Conservation (phyloP, 768 basidiomycete genomes). For the Solioccasus polychromus region DNA sequence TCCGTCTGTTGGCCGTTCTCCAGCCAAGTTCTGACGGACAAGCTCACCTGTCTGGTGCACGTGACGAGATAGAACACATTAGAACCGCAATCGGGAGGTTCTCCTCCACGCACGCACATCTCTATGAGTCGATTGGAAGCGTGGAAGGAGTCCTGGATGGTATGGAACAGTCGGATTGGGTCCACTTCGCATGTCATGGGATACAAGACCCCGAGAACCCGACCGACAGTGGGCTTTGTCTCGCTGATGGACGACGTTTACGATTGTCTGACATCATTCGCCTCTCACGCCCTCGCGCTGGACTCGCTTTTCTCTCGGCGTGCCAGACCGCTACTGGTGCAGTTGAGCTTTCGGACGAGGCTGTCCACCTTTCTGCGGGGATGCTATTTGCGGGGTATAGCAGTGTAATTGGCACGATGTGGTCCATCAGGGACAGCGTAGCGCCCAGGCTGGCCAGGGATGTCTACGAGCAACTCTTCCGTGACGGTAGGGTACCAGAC, state of each 20-base stretch:
- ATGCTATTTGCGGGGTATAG: too few relatives aligned
- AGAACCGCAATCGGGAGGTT: not conserved
- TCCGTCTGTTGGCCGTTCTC: conserved; percentile 6
- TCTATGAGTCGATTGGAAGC: not conserved
- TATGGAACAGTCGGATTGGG: conserved; percentile 4
- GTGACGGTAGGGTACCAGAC: not conserved
- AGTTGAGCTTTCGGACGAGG: conserved; percentile 33
- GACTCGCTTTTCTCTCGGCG: conserved; percentile 43
- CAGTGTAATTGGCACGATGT: conserved; percentile 42
- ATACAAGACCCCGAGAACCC: conserved; percentile 16
- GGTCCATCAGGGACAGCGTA: conserved; percentile 38
- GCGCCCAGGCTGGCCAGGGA: conserved; percentile 31
- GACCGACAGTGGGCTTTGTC: too few relatives aligned
- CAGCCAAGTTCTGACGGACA: conserved; percentile 9
- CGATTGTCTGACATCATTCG: not conserved
- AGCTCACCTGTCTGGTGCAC: conserved; percentile 1
- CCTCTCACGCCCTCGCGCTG: conserved; percentile 7
- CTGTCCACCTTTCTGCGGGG: conserved; percentile 40
- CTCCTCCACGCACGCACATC: not conserved
- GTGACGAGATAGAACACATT: conserved; percentile 25
- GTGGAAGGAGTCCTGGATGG: not conserved
- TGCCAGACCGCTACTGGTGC: conserved; percentile 41
- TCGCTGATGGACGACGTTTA: too few relatives aligned
- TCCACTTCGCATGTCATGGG: conserved; percentile 34
- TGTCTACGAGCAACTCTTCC: conserved; percentile 25